Conservation (phyloP, 2,329 filamentous ascomycete species). For the Colletotrichum sp. region DNA sequence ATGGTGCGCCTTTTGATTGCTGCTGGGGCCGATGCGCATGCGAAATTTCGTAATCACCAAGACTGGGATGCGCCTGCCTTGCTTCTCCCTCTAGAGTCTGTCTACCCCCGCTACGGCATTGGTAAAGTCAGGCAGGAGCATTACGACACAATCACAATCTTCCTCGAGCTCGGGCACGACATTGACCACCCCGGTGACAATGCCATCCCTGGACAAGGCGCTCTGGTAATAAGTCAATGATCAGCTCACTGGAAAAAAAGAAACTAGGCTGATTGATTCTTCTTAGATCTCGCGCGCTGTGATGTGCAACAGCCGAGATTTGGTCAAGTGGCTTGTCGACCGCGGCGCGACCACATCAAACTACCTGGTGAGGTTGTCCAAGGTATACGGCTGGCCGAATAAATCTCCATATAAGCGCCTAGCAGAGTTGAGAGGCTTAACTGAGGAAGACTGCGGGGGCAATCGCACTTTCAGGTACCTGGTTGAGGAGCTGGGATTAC, state of each 20-base stretch:
- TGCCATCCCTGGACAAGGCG: neutral
- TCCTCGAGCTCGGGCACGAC: neutral
- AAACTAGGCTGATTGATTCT: accelerated
- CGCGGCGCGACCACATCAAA: neutral
- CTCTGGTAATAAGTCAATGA: neutral
- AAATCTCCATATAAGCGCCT: neutral
- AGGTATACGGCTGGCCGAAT: neutral
- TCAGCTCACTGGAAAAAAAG: neutral
- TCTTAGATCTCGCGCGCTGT: neutral
- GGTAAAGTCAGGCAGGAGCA: neutral
- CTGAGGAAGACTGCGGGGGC: neutral
- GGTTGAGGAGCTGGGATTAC: neutral
- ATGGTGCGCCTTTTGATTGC: neutral
- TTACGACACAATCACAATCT: neutral
- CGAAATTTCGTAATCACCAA: neutral
- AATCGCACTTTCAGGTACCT: neutral
- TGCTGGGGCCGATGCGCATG: neutral
- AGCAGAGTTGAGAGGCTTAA: neutral
- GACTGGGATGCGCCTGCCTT: neutral
- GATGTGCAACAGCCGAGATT: neutral
- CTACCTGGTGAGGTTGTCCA: neutral
- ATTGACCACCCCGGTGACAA: neutral
- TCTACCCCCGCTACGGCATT: neutral
- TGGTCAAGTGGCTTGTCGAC: neutral
- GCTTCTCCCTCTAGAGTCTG: neutral